Evolutionary conservation across 148 eudicot species (phyloP).

Genomic region (Bassia scoparia): DNA sequence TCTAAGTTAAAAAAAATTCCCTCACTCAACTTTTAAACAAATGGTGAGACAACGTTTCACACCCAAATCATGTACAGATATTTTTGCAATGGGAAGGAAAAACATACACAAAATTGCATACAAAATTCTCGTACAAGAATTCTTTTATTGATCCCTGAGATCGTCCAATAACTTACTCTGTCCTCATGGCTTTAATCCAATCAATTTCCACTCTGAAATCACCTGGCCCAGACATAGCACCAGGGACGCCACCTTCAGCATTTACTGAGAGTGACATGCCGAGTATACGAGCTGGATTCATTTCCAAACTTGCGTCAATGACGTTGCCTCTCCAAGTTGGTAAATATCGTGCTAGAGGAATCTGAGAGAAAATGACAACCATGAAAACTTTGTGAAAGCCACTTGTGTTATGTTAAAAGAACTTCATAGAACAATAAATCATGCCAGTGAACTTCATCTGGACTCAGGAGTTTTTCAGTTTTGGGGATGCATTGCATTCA

Average conservation of each 20-base stretch:
- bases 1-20: neutral
- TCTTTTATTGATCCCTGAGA: conserved; percentile 8
- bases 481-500: neutral
- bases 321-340: conserved; percentile 99
- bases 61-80: neutral
- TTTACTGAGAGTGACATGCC: conserved; percentile 94
- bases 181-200: conserved; percentile 89
- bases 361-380: conserved; percentile 36
- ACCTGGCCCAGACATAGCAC: conserved; percentile 78
- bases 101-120: conserved; percentile 19
- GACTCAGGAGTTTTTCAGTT: neutral
- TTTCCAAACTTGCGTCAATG: conserved; percentile 77
- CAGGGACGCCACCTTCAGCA: conserved; percentile 88
- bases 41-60: neutral
- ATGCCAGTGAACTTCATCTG: neutral
- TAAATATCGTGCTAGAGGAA: conserved; percentile 80
- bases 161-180: conserved; percentile 27
- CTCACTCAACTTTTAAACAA: neutral
- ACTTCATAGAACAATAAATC: neutral
- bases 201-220: conserved; percentile 83
- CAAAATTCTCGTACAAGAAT: conserved; percentile 9
- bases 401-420: neutral
- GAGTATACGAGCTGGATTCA: conserved; percentile 82
- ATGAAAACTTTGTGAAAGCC: neutral
- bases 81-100: neutral